Evolutionary conservation across 306 rosid species (phyloP).

Genomic region (Acacia crassicarpa): DNA sequence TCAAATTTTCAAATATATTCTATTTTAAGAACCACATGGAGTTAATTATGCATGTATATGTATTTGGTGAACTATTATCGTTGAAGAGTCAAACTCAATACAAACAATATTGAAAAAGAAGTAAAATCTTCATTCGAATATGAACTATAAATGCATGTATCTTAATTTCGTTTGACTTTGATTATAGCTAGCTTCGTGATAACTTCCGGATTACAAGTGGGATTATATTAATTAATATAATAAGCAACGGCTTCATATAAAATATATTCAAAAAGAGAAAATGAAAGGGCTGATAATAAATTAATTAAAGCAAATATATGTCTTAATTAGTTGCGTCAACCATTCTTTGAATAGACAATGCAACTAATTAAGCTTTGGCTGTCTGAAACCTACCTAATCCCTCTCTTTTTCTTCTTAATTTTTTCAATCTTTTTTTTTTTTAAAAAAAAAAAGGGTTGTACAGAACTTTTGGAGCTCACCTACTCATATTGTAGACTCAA

Average conservation of each 20-base stretch:
- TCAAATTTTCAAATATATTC: too few species aligned
- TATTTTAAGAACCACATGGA: too few species aligned
- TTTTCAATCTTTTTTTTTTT: neutral
- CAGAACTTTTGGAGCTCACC: neutral
- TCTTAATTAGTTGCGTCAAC: conserved; percentile 12
- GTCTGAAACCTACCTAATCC: conserved; percentile 25
- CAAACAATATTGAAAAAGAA: neutral
- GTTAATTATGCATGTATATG: neutral
- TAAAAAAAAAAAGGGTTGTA: too few species aligned
- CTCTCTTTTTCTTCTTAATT: neutral
- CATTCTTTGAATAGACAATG: conserved; percentile 34
- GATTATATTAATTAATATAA: neutral
- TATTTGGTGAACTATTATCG: neutral
- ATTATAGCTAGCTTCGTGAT: neutral
- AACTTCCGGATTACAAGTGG: neutral
- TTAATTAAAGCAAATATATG: neutral
- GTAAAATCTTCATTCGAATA: neutral
- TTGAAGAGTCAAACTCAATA: neutral
- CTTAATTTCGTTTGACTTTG: conserved; percentile 2
- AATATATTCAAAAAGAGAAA: neutral
- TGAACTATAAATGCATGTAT: neutral
- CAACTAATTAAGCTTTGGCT: conserved; percentile 24
- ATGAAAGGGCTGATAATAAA: neutral
- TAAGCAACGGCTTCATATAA: neutral
- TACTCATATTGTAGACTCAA: neutral